Base-by-base conservation (phyloP, 2,329 filamentous ascomycete genomes). In the Penicillium hordei region DNA sequence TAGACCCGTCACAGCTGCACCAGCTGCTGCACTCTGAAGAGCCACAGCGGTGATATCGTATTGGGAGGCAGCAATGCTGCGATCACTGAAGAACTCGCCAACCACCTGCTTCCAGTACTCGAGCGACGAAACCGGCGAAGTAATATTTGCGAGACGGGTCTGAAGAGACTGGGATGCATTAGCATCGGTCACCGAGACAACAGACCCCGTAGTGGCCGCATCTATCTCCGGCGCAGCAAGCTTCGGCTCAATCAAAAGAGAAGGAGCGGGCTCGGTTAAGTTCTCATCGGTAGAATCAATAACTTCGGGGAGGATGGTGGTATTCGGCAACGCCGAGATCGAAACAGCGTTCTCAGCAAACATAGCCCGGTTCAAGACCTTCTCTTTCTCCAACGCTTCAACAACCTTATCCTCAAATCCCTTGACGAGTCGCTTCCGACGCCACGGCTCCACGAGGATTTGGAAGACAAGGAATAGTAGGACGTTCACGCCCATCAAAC, bases 401-500 rank as follows among this genome's bases (percentile, higher is more conserved):
- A 83, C 81, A 56, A 92, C 88, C 74, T 92, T 87, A 67, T 91
- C 89, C 64, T 91, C 89, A 66, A 94, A 91, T 25, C 89, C 93
- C 65, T 83, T 86, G 57, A 97, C 91, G 60, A 99, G 83, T 67
- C 91, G 82, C 70, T 81, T 82, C 66, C 94, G 82, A 66, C 92
- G 86, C 91, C 93, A 97, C 4, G 94, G 94, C 81, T 99, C 93
- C 60, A 96, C 88, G 21, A 94, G 86, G 66, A 96, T 88, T 76
- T 97, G 88, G 66, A 95, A 87, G 19, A 93, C 82, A 52, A 99
- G 76, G 71, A 99, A 91, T 46, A 99, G 78, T 60, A 97, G 74
- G 33, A 97, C 90, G 72, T 99, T 99, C 70, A 97, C 85, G 25
- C 93, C 93, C 94, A 99, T 99, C 60, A 99, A 79, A 0, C 93